Evolutionary conservation across 2,329 filamentous ascomycete genomes (phyloP), one percentile per base, ranked within the genome.

Genomic region (Karstenula rhodostoma): DNA sequence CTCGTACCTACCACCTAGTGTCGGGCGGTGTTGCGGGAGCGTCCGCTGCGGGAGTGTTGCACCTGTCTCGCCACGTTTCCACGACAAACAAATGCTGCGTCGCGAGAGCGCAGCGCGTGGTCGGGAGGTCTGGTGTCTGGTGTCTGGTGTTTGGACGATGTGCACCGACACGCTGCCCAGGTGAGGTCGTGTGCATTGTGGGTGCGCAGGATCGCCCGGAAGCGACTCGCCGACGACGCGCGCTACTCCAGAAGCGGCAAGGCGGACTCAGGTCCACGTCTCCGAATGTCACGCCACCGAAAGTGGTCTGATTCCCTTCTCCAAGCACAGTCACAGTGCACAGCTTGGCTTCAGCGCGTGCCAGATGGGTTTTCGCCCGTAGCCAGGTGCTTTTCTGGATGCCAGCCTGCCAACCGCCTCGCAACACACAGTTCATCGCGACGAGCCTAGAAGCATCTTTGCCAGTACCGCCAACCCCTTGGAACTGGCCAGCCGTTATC

Each of bases 221-320:
- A 46, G 15, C 33, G n/a, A 17, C 42, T 6, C 23, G 29, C n/a
- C n/a, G 22, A 10, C 23, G 13, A 10, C 12, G 29, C 13, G 25
- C 9, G 56, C 57, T 55, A 59, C 29, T 2, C 43, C 42, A 9
- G 29, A 58, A 40, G 33, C 48, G 56, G 56, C 25, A 33, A 46
- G 29, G 56, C 23, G 55, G 15, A 2, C 4, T 32, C 37, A 6
- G 65, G 63, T n/a, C n/a, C n/a, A n/a, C n/a, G 57, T 19, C 58
- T 44, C 60, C 37, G 66, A 68, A 72, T 69, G 61, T 76, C 73
- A 76, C 73, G 72, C 73, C 73, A 76, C 71, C 59, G 43, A 58
- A 56, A 63, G 72, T 76, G 73, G 73, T 67, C 68, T 76, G 73
- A 76, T 73, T 56, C 59, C 44, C 35, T 51, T 19, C 59, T 47